Base-by-base conservation (phyloP, 2,329 filamentous ascomycete genomes). In the Albifimbria verrucaria region DNA sequence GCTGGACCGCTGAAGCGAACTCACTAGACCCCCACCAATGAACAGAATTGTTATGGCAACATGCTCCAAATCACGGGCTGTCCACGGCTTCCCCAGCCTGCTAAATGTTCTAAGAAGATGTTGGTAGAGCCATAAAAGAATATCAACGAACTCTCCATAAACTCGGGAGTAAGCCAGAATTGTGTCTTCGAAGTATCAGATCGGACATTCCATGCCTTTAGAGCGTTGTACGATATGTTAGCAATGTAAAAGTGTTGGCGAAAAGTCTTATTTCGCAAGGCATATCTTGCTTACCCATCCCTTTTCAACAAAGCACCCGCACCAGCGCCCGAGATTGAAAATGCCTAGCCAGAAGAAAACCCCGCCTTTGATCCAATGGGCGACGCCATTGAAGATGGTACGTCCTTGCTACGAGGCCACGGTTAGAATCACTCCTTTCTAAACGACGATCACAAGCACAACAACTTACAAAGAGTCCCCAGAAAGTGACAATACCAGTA, bases 271-370 rank as follows among this genome's bases (percentile, higher is more conserved):
- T 9, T 39, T n/a, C 12, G 15, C 18, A n/a, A n/a, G 12, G 32
- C 87, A 88, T 54, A 91, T 72, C 62, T 96, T 95, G 91, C 90
- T 95, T 0, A 89, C 89, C 91, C 91, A 96, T 59, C 91, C 91
- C 57, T 90, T 80, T 55, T 94, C 88, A 53, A 88, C 85, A 67
- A 92, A 95, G 66, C 87, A 87, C 24, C 91, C 91, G 66, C 90
- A 84, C 86, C 89, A 94, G 52, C 91, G 85, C 28, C 89, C 90
- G 6, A 96, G 77, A 0, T 89, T 93, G 52, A 95, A 71, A 17
- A 94, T 72, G 23, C 91, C 91, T 58, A 92, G 89, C 84, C 88
- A 91, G 73, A 95, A 89, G 76, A 96, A 96, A 51, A 96, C 88
- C 7, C 88, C 89, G 49, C 91, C 91, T 67, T 96, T 96, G 67